phyloP scores from a whole-genome alignment of 768 basidiomycete species.

The Naganishia vishniacii region DNA sequence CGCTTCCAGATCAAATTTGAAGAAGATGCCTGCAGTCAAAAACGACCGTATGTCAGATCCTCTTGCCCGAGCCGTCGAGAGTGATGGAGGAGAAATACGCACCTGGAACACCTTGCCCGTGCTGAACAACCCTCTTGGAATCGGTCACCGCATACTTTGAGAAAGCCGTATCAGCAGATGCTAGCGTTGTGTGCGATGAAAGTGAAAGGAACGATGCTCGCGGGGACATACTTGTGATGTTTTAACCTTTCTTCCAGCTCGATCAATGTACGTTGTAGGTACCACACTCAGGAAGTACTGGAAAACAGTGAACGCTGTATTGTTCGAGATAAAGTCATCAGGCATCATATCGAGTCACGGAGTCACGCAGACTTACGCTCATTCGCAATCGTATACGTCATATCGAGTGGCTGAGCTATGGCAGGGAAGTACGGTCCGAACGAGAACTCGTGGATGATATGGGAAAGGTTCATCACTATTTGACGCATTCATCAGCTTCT shows the following conservation, averaged over 20 bases:
- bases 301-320: conserved; percentile 74
- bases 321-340: too few relatives aligned
- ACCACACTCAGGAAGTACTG: conserved; percentile 95
- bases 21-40: conserved; percentile 65
- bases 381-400: conserved; percentile 69
- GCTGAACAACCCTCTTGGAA: conserved; percentile 69
- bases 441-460: conserved; percentile 93
- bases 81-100: background rate
- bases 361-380: conserved; percentile 66
- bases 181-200: too few relatives aligned
- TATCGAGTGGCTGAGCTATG: conserved; percentile 88
- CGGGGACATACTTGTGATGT: conserved; percentile 39
- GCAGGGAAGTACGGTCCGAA: conserved; percentile 95
- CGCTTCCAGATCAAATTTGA: conserved; percentile 95
- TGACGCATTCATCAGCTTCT: background rate
- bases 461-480: conserved; percentile 89
- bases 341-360: too few relatives aligned
- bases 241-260: conserved; percentile 53
- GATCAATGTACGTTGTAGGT: conserved; percentile 72
- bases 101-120: conserved; percentile 72
- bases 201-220: conserved; percentile 56
- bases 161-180: too few relatives aligned
- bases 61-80: too few relatives aligned
- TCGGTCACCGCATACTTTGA: conserved; percentile 87
- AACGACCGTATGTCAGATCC: too few relatives aligned